These are phyloP conservation scores for Marasmius fiardii DNA, from an alignment of 1,284 basidiomycete species.

Conservation along the genomic window DNA sequence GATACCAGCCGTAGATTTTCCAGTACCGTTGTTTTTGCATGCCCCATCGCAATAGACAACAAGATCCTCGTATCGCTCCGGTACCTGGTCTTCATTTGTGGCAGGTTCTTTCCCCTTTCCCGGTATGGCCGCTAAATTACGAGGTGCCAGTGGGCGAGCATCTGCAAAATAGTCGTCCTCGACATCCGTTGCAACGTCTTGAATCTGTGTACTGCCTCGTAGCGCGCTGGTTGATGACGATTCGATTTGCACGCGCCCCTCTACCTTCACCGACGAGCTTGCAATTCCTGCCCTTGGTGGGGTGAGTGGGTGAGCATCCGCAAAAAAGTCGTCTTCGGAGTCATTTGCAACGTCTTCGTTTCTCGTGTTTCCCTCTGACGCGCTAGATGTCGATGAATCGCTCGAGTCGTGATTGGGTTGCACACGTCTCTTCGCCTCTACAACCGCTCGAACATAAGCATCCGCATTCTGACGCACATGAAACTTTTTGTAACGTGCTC, in stretches of 20 bases:
- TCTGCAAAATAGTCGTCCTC: no score
- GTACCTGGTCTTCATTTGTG: slow-evolving; percentile 5
- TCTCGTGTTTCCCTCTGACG: no score
- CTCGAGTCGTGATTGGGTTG: no score
- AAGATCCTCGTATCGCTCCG: slow-evolving; percentile 16
- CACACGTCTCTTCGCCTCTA: background rate
- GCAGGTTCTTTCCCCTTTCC: background rate
- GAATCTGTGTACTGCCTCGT: no score
- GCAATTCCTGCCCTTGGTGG: background rate
- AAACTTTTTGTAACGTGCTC: background rate
- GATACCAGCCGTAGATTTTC: slow-evolving; percentile 45
- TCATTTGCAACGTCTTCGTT: no score
- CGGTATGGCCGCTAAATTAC: background rate
- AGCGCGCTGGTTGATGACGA: no score
- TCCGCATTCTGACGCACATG: background rate
- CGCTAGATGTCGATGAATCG: no score
- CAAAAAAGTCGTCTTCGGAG: no score
- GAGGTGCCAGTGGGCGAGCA: no score
- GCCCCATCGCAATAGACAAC: slow-evolving; percentile 66
- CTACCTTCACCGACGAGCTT: background rate
- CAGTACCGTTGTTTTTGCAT: slow-evolving; percentile 55
- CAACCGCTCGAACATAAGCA: background rate
- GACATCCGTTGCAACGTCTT: no score
- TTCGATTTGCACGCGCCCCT: no score
- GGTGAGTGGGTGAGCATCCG: no score